These are phyloP conservation scores for Pythium chondricola DNA, from an alignment of 352 stramenopile species.

Conservation along the genomic window DNA sequence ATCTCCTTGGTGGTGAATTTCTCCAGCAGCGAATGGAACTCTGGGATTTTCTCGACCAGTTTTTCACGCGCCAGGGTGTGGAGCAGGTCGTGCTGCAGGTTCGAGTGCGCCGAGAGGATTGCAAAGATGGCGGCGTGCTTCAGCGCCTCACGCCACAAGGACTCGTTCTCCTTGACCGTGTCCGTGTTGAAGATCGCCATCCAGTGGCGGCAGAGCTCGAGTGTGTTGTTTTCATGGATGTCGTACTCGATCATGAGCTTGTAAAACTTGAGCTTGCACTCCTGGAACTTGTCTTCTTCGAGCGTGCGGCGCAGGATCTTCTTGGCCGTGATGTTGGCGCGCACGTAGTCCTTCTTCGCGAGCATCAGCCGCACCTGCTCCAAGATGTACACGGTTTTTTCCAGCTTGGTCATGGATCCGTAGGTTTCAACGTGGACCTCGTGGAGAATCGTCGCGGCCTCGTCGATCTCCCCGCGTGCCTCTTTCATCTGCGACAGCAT, in stretches of 20 bases:
- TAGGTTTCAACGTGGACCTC: constrained; percentile 99
- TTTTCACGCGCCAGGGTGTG: constrained; percentile 61
- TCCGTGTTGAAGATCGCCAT: constrained; percentile 79
- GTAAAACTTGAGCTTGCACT: constrained; percentile 97
- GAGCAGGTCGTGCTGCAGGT: constrained; percentile 74
- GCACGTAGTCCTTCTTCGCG: constrained; percentile 96
- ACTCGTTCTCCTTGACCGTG: constrained; percentile 57
- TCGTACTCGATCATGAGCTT: constrained; percentile 95
- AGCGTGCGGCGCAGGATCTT: constrained; percentile 95
- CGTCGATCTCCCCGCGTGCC: constrained; percentile 87
- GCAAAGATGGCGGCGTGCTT: constrained; percentile 76
- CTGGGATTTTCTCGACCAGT: constrained; percentile 50
- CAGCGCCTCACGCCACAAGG: constrained; percentile 66
- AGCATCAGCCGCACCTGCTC: constrained; percentile 97
- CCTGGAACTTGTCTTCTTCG: constrained; percentile 91
- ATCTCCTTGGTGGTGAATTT: constrained; percentile 97
- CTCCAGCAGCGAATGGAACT: constrained; percentile 59
- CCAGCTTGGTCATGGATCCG: constrained; percentile 95
- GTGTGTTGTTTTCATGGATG: constrained; percentile 93
- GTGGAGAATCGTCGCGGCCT: constrained; percentile 94
- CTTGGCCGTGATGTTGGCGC: constrained; percentile 94
- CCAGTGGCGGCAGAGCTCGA: constrained; percentile 90
- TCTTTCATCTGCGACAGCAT: constrained; percentile 92
- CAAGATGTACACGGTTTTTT: constrained; percentile 99
- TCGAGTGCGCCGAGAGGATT: constrained; percentile 67